Evolutionary conservation across 163 green algal genomes (phyloP), one percentile per base, ranked within the genome.

Genomic region (Trebouxiophyceae sp.): DNA sequence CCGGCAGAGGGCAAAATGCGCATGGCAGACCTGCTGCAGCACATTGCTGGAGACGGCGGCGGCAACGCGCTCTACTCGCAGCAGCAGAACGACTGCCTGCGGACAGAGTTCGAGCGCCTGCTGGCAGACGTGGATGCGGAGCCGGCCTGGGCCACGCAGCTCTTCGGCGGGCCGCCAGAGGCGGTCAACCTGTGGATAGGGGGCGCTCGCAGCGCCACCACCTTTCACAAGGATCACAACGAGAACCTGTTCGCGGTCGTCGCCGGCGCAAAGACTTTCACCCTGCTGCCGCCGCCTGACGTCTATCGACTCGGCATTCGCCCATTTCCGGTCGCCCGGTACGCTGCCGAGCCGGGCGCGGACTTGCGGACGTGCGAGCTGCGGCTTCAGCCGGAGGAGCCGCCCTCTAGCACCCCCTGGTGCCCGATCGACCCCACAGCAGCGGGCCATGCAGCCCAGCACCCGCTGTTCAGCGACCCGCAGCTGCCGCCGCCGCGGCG

Each of bases 111-210:
- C 16, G 54, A 63, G 22, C 32, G 67, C 57, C 74, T 92, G 27
- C n/a, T 74, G 28, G 20, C 19, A 0, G 84, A 92, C 57, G 60
- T 89, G 0, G 66, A 79, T 23, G 24, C 32, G 0, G 31, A 73
- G 2, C 54, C 92, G 12, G 28, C 54, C 28, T 95, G 86, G 86
- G 84, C 82, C 1, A 68, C 79, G 23, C 54, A 81, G 24, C 82
- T 79, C 2, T 88, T 93, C 67, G 82, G 80, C 2, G 45, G 29
- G 1, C 55, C 34, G 3, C 86, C 85, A 4, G 86, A 96, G 34
- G 90, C 90, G 0, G 68, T 82, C 26, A 96, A 96, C 56, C 28
- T 97, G 5, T 97, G 88, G 90, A 85, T 95, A 2, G 90, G 90
- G 2, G 82, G 87, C 62, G 71, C 79, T 33, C 68, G 79, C 22